Evolutionary conservation across 345 rosid species (phyloP).

Genomic region (Populus ilicifolia): DNA sequence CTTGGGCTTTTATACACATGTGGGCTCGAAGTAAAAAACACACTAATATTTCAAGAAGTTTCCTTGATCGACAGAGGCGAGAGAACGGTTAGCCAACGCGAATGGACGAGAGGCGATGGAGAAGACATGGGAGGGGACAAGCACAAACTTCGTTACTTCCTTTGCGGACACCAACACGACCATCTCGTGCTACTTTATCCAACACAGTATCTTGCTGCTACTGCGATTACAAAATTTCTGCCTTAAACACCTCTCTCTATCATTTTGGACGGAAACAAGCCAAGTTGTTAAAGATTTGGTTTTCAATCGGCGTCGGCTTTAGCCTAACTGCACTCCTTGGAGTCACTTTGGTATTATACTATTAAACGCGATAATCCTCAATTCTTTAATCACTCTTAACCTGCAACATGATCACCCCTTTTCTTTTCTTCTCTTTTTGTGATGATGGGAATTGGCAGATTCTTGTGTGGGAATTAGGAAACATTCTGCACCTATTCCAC

Average conservation of each 20-base stretch:
- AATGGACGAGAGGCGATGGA: constrained; percentile 27
- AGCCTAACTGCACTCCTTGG: constrained; percentile 49
- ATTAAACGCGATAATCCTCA: neutral
- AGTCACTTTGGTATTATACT: constrained; percentile 32
- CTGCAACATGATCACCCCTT: neutral
- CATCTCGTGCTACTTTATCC: neutral
- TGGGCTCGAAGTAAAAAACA: no score
- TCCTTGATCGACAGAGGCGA: no score
- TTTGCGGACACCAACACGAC: neutral
- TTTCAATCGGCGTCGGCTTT: constrained; percentile 79
- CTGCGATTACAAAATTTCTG: constrained; percentile 55
- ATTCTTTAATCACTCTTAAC: neutral
- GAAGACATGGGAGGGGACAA: constrained; percentile 34
- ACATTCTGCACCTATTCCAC: constrained; percentile 4
- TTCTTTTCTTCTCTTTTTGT: neutral
- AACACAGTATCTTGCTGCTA: constrained; percentile 39
- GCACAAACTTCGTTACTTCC: constrained; percentile 6
- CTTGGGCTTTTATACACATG: no score
- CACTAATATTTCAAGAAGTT: no score
- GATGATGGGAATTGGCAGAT: constrained; percentile 4
- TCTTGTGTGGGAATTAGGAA: constrained; percentile 35
- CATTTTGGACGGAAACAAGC: constrained; percentile 61
- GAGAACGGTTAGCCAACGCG: neutral
- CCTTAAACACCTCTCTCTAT: constrained; percentile 44
- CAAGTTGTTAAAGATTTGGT: constrained; percentile 51